Conservation (phyloP, 108 stramenopile genomes). For the Skeletonema costatum region DNA sequence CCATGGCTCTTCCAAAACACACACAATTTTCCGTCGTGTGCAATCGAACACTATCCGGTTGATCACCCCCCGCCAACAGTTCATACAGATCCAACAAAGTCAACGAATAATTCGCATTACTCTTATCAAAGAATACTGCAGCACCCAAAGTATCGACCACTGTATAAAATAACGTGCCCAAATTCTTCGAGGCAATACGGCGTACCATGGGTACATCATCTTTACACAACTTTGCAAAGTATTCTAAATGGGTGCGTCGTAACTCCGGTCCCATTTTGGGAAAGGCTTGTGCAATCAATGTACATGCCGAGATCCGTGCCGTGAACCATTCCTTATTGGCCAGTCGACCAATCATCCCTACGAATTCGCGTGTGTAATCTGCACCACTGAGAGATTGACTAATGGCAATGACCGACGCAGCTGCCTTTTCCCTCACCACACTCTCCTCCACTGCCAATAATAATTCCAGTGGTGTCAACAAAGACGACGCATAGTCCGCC, state of each 20-base stretch:
- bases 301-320: constrained; percentile 90
- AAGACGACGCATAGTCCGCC: constrained; percentile 41
- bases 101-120: constrained; percentile 44
- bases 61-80: constrained; percentile 87
- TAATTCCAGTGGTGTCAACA: constrained; percentile 89
- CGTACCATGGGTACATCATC: constrained; percentile 98
- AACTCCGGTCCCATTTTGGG: constrained; percentile 26
- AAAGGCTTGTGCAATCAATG: constrained; percentile 78
- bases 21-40: constrained; percentile 93
- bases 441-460: constrained; percentile 89
- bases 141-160: constrained; percentile 48
- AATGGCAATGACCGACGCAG: constrained; percentile 50
- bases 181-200: constrained; percentile 80
- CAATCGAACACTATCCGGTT: constrained; percentile 94
- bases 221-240: constrained; percentile 78
- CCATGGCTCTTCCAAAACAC: constrained; percentile 79
- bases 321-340: constrained; percentile 98
- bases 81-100: constrained; percentile 78
- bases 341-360: constrained; percentile 82
- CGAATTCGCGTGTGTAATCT: constrained; percentile 64
- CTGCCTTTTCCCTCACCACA: constrained; percentile 80
- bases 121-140: constrained; percentile 25
- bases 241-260: constrained; percentile 48
- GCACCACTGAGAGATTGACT: constrained; percentile 56
- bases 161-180: constrained; percentile 72